Conservation (phyloP, 495 filamentous ascomycete genomes). For the Aspergillus baeticus region DNA sequence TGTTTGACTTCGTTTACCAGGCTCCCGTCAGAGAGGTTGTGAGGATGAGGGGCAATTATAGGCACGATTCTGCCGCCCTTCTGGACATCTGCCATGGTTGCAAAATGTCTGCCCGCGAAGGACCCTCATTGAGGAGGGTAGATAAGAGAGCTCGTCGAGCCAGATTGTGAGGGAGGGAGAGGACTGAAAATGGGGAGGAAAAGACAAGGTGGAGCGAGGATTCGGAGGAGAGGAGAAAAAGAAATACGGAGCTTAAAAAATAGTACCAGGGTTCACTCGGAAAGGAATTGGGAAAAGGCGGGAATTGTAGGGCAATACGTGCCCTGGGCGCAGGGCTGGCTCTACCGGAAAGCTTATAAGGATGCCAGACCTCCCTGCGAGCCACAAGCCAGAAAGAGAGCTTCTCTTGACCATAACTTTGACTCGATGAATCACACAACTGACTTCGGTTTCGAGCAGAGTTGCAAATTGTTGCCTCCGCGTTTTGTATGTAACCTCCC, state of each 20-base stretch:
- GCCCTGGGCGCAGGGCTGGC: too few relatives aligned
- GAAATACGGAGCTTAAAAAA: slow-evolving; percentile 10
- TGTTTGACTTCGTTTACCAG: slow-evolving; percentile 12
- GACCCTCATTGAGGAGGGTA: slow-evolving; percentile 38
- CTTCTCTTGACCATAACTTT: background rate
- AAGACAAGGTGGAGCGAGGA: slow-evolving; percentile 6
- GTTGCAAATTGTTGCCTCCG: background rate
- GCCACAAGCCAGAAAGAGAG: too few relatives aligned
- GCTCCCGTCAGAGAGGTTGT: slow-evolving; percentile 19
- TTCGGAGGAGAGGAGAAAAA: slow-evolving; percentile 10
- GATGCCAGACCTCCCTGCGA: too few relatives aligned
- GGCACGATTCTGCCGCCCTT: slow-evolving; percentile 51
- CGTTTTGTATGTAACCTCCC: background rate
- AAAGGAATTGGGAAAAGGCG: background rate
- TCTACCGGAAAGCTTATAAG: too few relatives aligned
- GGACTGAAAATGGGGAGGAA: slow-evolving; percentile 1
- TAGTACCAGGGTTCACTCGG: slow-evolving; percentile 6
- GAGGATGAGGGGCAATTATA: slow-evolving; percentile 36
- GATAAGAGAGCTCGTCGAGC: slow-evolving; percentile 22
- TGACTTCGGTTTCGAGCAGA: background rate
- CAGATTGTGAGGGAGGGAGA: slow-evolving; percentile 2
- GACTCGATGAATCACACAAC: slow-evolving; percentile 2
- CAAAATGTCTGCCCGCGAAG: slow-evolving; percentile 32
- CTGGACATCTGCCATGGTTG: slow-evolving; percentile 41
- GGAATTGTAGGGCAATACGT: too few relatives aligned